phyloP scores from a whole-genome alignment of 2,329 filamentous ascomycete genomes.

The Colletotrichum gigasporum region DNA sequence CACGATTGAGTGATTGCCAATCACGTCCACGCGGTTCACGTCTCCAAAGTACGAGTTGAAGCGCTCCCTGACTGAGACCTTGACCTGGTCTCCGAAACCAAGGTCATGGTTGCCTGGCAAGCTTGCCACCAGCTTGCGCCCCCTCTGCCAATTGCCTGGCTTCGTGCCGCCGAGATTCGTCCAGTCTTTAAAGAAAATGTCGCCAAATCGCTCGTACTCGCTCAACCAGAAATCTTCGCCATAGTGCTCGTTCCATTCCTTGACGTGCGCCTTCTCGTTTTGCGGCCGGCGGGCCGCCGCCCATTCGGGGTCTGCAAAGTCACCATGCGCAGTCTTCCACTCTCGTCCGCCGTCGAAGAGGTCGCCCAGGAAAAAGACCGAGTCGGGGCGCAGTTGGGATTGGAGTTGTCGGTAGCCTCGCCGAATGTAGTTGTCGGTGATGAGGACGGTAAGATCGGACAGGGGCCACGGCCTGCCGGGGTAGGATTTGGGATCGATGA shows the following conservation, averaged over 20 bases:
- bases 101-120: slow-evolving; percentile 95
- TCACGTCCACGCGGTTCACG: slow-evolving; percentile 87
- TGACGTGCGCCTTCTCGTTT: slow-evolving; percentile 63
- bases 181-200: slow-evolving; percentile 82
- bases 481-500: slow-evolving; percentile 95
- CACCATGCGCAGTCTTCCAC: slow-evolving; percentile 79
- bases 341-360: slow-evolving; percentile 95
- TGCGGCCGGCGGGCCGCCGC: slow-evolving; percentile 59
- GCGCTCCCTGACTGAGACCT: slow-evolving; percentile 80
- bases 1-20: slow-evolving; percentile 96
- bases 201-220: slow-evolving; percentile 87
- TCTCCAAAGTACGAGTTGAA: slow-evolving; percentile 92
- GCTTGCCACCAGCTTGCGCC: slow-evolving; percentile 82
- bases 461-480: slow-evolving; percentile 77
- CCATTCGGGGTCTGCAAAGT: slow-evolving; percentile 69
- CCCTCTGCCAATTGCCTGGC: slow-evolving; percentile 67
- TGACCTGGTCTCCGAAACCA: slow-evolving; percentile 88
- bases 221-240: slow-evolving; percentile 84
- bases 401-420: slow-evolving; percentile 85
- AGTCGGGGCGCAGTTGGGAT: slow-evolving; percentile 80
- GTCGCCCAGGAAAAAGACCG: slow-evolving; percentile 90
- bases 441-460: slow-evolving; percentile 59
- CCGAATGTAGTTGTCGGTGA: slow-evolving; percentile 91
- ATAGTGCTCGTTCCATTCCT: slow-evolving; percentile 78
- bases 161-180: slow-evolving; percentile 61